phyloP scores from a whole-genome alignment of 2,329 filamentous ascomycete species.

The Fusarium setosum region DNA sequence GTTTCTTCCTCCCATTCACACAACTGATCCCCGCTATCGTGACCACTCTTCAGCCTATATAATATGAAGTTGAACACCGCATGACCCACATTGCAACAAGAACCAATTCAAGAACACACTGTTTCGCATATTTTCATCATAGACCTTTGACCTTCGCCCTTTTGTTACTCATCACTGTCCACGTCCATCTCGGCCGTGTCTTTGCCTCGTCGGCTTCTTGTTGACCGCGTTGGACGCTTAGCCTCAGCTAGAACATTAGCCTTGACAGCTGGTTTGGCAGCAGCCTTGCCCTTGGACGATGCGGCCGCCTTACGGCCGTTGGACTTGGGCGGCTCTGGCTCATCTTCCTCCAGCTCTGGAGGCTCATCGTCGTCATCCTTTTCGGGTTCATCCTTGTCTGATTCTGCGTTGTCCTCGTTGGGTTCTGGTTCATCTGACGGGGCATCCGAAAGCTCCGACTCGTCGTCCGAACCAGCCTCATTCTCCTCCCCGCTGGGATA shows the following conservation, averaged over 20 bases:
- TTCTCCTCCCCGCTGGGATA: constrained; percentile 50
- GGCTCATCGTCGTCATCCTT: constrained; percentile 25
- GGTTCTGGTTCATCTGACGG: constrained; percentile 25
- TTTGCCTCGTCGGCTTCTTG: constrained; percentile 44
- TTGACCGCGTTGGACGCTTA: constrained; percentile 38
- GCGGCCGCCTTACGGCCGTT: constrained; percentile 39
- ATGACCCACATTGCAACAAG: constrained; percentile 17
- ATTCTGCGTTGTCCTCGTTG: constrained; percentile 22
- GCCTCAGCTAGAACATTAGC: constrained; percentile 34
- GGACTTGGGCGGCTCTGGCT: constrained; percentile 36
- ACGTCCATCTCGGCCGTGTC: constrained; percentile 50
- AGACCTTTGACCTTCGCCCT: neutral
- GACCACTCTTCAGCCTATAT: constrained; percentile 31
- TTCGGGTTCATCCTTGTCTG: constrained; percentile 10
- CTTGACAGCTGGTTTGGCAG: constrained; percentile 41
- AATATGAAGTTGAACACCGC: constrained; percentile 22
- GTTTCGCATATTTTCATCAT: constrained; percentile 22
- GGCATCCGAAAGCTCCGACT: constrained; percentile 39
- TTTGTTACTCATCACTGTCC: constrained; percentile 46
- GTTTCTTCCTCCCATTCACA: constrained; percentile 10
- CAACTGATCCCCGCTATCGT: constrained; percentile 14
- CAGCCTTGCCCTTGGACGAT: constrained; percentile 36
- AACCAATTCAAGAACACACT: constrained; percentile 21
- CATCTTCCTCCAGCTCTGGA: constrained; percentile 30
- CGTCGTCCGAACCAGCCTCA: constrained; percentile 25